A percentile compares a stretch with the other conserved stretches of the same genome.
Conservation (phyloP, 2,329 filamentous ascomycete species). For the Cylindrodendrum hubeiense region DNA sequence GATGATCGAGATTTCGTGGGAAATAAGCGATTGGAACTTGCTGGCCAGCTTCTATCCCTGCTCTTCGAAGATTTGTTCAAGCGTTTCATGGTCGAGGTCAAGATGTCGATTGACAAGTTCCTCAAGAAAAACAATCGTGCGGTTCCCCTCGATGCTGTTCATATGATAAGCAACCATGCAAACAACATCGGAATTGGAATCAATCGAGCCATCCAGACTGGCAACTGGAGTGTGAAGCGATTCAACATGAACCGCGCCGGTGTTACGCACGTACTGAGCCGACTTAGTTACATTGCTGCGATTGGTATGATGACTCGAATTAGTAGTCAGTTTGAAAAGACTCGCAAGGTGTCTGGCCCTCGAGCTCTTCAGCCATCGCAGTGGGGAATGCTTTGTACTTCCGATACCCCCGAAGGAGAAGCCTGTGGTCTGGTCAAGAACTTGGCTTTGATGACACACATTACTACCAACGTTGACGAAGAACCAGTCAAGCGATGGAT, state of each 20-base stretch:
- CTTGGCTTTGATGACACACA: slow-evolving; percentile 97
- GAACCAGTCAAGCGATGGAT: slow-evolving; percentile 89
- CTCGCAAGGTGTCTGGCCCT: slow-evolving; percentile 94
- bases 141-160: slow-evolving; percentile 87
- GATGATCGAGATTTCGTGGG: slow-evolving; percentile 98
- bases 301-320: slow-evolving; percentile 99
- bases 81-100: slow-evolving; percentile 89
- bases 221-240: slow-evolving; percentile 97
- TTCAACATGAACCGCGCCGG: slow-evolving; percentile 99
- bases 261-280: slow-evolving; percentile 95
- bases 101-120: slow-evolving; percentile 94
- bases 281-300: slow-evolving; percentile 95
- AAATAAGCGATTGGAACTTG: slow-evolving; percentile 95
- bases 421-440: slow-evolving; percentile 99
- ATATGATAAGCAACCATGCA: slow-evolving; percentile 86
- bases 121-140: slow-evolving; percentile 93
- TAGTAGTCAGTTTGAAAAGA: slow-evolving; percentile 98
- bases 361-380: slow-evolving; percentile 97
- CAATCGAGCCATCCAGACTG: slow-evolving; percentile 95
- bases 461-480: slow-evolving; percentile 96
- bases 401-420: slow-evolving; percentile 98
- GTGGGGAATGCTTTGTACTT: slow-evolving; percentile 97
- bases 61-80: slow-evolving; percentile 99
- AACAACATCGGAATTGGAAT: slow-evolving; percentile 92
- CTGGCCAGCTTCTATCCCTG: slow-evolving; percentile 91